Percentiles rank a stretch among this genome's conserved stretches.
Conservation (phyloP, 495 filamentous ascomycete genomes). For the Clohesyomyces aquaticus region DNA sequence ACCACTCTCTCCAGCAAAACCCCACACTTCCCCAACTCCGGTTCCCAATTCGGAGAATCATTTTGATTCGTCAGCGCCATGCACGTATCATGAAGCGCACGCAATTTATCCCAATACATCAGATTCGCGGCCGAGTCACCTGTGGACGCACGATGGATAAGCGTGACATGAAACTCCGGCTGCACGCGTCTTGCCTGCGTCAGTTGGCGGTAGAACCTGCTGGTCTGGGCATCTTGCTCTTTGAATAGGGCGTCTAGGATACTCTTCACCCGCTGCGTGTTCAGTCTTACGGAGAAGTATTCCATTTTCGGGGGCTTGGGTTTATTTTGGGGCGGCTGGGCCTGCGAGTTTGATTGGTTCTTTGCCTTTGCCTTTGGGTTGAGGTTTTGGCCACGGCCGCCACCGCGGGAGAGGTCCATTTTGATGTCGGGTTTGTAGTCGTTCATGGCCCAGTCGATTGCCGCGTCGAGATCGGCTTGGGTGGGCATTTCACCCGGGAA, state of each 20-base stretch:
- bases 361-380: too few relatives aligned
- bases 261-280: constrained; percentile 58
- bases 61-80: constrained; percentile 15
- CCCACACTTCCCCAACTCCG: constrained; percentile 55
- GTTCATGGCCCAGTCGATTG: constrained; percentile 73
- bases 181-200: constrained; percentile 75
- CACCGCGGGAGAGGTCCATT: constrained; percentile 64
- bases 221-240: constrained; percentile 50
- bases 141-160: constrained; percentile 76
- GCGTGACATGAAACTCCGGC: constrained; percentile 85
- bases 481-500: constrained; percentile 70
- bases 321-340: constrained; percentile 2
- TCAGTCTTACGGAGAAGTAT: constrained; percentile 76
- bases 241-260: constrained; percentile 72
- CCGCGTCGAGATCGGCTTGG: constrained; percentile 74
- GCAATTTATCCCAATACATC: constrained; percentile 74
- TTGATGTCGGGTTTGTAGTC: constrained; percentile 78
- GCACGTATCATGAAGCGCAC: constrained; percentile 37
- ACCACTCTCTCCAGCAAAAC: constrained; percentile 71
- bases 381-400: constrained; percentile 46
- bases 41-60: constrained; percentile 37
- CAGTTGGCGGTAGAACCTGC: constrained; percentile 75
- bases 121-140: constrained; percentile 52
- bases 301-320: constrained; percentile 63
- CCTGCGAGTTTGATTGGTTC: constrained; percentile 36